Evolutionary conservation across 2,329 filamentous ascomycete species (phyloP), one percentile per base, ranked within the genome.

Genomic region (Magnaporthiopsis rhizophila): DNA sequence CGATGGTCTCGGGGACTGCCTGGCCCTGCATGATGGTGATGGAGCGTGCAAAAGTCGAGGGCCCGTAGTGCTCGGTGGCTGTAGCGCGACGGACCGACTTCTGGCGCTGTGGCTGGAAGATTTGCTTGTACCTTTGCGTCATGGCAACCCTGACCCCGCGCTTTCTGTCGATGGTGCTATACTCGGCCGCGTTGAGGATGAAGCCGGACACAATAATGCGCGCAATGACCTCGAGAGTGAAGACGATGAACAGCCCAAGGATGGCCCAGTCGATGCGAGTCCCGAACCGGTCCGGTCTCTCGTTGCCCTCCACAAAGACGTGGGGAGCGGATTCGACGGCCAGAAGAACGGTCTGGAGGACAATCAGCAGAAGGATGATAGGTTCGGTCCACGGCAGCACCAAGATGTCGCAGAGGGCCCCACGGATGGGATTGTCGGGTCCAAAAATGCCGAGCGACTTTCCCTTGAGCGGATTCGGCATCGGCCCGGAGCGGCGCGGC

Each of bases 121-220:
- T 82, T 28, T 86, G 83, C 66, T 86, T 86, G 66, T 91, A 90
- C 75, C 93, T 93, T 66, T 91, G 88, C 58, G 86, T 79, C 26
- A 97, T 79, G 13, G 89, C 90, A 68, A 88, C 87, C 63, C 86
- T 86, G 11, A 97, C 77, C 13, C 92, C 91, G 38, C 88, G 81
- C 68, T 89, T 85, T 63, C 91, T 86, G 74, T 96, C 90, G 67
- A 96, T 90, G 6, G 92, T 96, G 75, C 91, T 97, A 75, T 97
- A 97, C 73, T 97, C 93, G 11, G 86, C 80, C 1, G 95, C 90
- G 72, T 99, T 99, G 68, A 96, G 80, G 38, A 99, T 82, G 70
- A 99, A 90, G 0, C 95, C 96, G 0, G 95, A 99, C 0, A 99
- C 96, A 66, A 99, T 89, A 58, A 93, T 88, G 64, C 93, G 89